Base-by-base conservation (phyloP, 495 filamentous ascomycete genomes). In the Polyplosphaeria fusca region DNA sequence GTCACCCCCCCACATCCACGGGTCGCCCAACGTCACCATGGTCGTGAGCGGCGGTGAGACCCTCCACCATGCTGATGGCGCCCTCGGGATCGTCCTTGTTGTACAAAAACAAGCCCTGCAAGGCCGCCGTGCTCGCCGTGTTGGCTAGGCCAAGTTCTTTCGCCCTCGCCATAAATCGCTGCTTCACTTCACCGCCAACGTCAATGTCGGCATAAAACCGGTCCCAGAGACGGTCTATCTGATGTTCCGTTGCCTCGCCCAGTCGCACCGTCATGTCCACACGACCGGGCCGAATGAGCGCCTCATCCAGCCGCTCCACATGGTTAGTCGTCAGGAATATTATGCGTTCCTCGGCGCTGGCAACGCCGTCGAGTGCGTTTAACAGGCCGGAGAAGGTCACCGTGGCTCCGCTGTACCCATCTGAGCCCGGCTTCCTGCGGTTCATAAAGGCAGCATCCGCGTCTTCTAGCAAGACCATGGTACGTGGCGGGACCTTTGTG, bases 261-360 rank as follows among this genome's bases (percentile, higher is more conserved):
- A 98, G 83, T 35, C 87, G 82, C 2, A 95, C 84, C 39, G 86
- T 92, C 84, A 97, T 88, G 70, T 98, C 93, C 1, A 98, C 89
- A 47, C 93, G 79, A 4, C 93, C 93, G 2, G 93, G 93, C 24
- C 93, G 80, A 24, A 98, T 86, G 37, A 98, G 74, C 20, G 93
- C 93, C 58, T 84, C 82, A 64, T 98, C 93, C 1, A 98, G 79
- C 16, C 88, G 80, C 51, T 95, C 88, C 25, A 94, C 82, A 58
- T 96, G 88, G 61, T 98, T 98, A 19, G 93, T 98, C 4, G 93
- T 98, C 46, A 98, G 79, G 69, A 98, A 93, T 14, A 94, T 81
- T 48, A 98, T 85, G 14, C 93, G 79, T 71, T 97, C 90, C 64
- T 98, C 93, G 2, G 89, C 89, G 54, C 91, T 94, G n/a, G 91